Conservation (phyloP, 345 rosid species). For the Eucalyptus cloeziana region DNA sequence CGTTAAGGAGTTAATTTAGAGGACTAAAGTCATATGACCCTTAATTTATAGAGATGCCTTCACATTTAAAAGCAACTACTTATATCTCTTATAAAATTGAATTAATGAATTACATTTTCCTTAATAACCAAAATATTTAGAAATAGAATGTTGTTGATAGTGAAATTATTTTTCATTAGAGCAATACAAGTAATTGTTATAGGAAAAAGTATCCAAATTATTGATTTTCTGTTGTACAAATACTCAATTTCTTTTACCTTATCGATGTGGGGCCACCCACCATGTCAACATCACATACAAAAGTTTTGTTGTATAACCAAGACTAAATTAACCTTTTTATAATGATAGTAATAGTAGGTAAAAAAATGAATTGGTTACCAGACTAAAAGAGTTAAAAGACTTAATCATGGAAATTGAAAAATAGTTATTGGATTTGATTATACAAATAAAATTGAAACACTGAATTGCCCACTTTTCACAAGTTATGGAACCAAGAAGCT, state of each 20-base stretch:
- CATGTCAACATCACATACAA: fast-evolving
- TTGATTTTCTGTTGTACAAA: too few species aligned
- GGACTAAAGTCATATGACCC: neutral
- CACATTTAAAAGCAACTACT: fast-evolving
- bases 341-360: neutral
- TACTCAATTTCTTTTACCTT: too few species aligned
- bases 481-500: neutral
- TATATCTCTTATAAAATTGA: too few species aligned
- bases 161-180: neutral
- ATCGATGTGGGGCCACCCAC: neutral
- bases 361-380: neutral
- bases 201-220: neutral
- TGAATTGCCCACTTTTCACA: neutral
- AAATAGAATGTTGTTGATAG: neutral
- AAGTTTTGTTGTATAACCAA: neutral
- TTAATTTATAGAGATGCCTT: neutral
- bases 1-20: too few species aligned
- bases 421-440: neutral
- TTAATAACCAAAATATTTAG: neutral
- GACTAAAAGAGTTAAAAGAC: neutral
- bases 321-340: too few species aligned
- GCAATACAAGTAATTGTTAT: too few species aligned
- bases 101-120: neutral
- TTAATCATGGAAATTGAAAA: too few species aligned
- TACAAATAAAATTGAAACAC: neutral